A percentile compares a stretch with the other conserved stretches of the same genome.
phyloP scores from a whole-genome alignment of 495 filamentous ascomycete genomes.

The Aspergillus egyptiacus region DNA sequence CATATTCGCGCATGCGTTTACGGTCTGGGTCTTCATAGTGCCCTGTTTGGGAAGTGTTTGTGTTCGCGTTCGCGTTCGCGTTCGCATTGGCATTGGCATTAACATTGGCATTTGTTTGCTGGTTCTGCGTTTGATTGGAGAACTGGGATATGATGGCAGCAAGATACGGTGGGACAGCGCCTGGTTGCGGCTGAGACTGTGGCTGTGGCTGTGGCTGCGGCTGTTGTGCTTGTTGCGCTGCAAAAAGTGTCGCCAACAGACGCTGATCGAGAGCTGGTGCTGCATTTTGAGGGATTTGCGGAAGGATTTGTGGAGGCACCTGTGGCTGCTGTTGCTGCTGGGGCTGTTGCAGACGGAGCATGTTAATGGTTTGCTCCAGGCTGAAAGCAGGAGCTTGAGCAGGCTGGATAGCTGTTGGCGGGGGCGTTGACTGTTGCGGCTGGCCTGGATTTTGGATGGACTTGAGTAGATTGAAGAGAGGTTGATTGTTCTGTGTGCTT shows the following conservation, averaged over 20 bases:
- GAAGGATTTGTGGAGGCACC: conserved; percentile 28
- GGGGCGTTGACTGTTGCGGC: conserved; percentile 29
- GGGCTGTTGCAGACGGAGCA: conserved; percentile 41
- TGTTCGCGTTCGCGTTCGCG: no score
- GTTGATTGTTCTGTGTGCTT: conserved; percentile 25
- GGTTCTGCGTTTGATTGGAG: conserved; percentile 27
- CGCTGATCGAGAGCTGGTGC: conserved; percentile 28
- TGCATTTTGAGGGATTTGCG: conserved; percentile 20
- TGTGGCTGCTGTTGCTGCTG: conserved; percentile 33
- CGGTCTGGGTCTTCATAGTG: conserved; percentile 41
- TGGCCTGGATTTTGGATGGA: conserved; percentile 33
- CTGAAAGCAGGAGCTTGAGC: conserved; percentile 28
- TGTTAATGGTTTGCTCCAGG: conserved; percentile 37
- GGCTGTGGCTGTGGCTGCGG: conserved; percentile 21
- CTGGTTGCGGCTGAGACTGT: conserved; percentile 23
- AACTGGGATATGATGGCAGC: conserved; percentile 48
- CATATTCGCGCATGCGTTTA: conserved; percentile 37
- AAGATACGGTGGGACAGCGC: conserved; percentile 34
- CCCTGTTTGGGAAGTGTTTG: conserved; percentile 13
- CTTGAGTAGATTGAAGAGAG: conserved; percentile 43
- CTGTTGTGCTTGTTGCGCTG: conserved; percentile 12
- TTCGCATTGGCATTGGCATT: no score
- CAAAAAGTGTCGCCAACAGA: conserved; percentile 31
- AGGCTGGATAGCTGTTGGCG: conserved; percentile 19
- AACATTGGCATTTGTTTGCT: conserved; percentile 19